Percentiles rank a stretch among this genome's conserved stretches.
Evolutionary conservation across 176 grass and related monocot genomes (phyloP).

Genomic region (Triticum timopheevii): DNA sequence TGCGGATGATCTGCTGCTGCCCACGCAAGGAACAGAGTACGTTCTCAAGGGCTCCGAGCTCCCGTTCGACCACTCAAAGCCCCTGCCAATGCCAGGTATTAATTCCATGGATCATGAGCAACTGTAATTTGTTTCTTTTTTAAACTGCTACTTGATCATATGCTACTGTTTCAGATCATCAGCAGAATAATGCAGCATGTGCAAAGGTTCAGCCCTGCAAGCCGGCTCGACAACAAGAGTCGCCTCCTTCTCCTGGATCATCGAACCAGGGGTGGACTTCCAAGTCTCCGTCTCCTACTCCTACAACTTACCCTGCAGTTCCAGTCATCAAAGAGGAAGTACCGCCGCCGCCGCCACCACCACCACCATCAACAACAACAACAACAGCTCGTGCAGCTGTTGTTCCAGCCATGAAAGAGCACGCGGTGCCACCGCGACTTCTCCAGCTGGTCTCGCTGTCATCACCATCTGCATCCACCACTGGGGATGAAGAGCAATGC

Average conservation of each 20-base stretch:
- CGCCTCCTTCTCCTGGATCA: background rate
- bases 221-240: background rate
- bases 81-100: background rate
- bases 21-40: constrained; percentile 55
- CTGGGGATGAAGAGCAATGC: constrained; percentile 25
- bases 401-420: background rate
- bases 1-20: constrained; percentile 55
- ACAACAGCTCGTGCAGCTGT: background rate
- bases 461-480: constrained; percentile 28
- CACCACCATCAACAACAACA: no score
- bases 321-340: background rate
- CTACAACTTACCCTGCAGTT: background rate
- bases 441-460: background rate
- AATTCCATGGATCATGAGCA: background rate
- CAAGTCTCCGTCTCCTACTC: background rate
- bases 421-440: background rate
- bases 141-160: background rate
- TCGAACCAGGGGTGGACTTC: background rate
- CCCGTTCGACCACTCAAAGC: constrained; percentile 34
- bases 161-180: constrained; percentile 20
- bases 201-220: background rate
- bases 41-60: constrained; percentile 73
- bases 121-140: background rate
- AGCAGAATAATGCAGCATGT: background rate
- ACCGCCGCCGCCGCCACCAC: background rate